A percentile compares a stretch with the other conserved stretches of the same genome.
Evolutionary conservation across 495 filamentous ascomycete genomes (phyloP).

Genomic region (Penicillium egyptiacum): DNA sequence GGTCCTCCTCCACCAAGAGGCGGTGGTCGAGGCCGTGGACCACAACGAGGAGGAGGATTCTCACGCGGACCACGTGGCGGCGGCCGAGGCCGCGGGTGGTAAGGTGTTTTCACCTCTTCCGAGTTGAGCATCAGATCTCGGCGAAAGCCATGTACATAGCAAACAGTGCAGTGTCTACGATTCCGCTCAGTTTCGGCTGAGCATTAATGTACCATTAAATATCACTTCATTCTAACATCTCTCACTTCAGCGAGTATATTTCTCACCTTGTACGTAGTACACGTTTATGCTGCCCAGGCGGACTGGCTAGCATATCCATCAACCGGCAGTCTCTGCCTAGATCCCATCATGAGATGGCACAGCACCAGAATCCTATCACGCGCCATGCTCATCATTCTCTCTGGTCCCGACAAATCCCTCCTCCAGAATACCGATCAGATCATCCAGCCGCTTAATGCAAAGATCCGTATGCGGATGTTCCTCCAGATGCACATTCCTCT

Average conservation of each 20-base stretch:
- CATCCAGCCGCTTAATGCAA: slow-evolving; percentile 64
- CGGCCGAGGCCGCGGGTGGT: slow-evolving; percentile 5
- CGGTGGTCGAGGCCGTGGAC: slow-evolving; percentile 4
- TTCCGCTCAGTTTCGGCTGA: not conserved
- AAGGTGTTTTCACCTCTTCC: no score
- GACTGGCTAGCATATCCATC: not conserved
- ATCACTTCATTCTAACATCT: not conserved
- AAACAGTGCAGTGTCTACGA: not conserved
- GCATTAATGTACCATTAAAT: slow-evolving; percentile 1
- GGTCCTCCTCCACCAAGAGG: slow-evolving; percentile 5
- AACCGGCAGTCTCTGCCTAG: not conserved
- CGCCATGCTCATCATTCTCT: slow-evolving; percentile 18
- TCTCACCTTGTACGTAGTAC: not conserved
- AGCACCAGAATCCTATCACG: not conserved
- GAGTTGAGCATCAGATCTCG: not conserved
- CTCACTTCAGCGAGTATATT: not conserved
- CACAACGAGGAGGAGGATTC: slow-evolving; percentile 5
- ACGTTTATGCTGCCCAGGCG: not conserved
- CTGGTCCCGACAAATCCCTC: slow-evolving; percentile 54
- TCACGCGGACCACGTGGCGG: slow-evolving; percentile 9
- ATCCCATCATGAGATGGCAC: not conserved
- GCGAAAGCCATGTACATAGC: slow-evolving; percentile 3
- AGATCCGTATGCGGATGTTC: slow-evolving; percentile 78
- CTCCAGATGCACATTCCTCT: slow-evolving; percentile 70
- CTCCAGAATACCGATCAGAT: slow-evolving; percentile 69